Conservation (phyloP, 371 early-diverging fungal genomes). For the Zancudomyces culisetae region DNA sequence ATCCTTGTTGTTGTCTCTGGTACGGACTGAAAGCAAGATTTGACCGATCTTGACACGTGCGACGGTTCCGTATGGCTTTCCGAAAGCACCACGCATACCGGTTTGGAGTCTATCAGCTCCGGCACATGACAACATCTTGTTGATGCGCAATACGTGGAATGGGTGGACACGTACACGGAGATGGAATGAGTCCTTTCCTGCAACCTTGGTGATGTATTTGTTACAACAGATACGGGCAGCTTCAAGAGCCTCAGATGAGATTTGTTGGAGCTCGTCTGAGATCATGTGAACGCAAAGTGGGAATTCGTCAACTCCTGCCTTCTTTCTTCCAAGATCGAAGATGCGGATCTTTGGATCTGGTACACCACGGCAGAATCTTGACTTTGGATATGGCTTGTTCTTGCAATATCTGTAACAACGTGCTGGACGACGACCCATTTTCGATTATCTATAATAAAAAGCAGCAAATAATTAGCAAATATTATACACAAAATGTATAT, state of each 20-base stretch:
- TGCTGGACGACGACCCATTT: slow-evolving; percentile 98
- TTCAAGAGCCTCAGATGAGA: slow-evolving; percentile 98
- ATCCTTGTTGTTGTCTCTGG: slow-evolving; percentile 91
- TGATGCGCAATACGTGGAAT: slow-evolving; percentile 99
- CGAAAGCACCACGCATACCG: slow-evolving; percentile 99
- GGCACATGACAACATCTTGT: slow-evolving; percentile 99
- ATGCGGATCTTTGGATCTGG: slow-evolving; percentile 99
- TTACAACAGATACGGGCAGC: slow-evolving; percentile 99
- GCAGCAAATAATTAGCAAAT: background rate
- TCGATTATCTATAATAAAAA: background rate
- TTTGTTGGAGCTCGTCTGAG: slow-evolving; percentile 97
- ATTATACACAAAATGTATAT: background rate
- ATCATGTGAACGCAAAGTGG: slow-evolving; percentile 93
- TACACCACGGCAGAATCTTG: slow-evolving; percentile 99
- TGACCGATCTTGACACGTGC: slow-evolving; percentile 99
- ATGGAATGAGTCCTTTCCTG: slow-evolving; percentile 99
- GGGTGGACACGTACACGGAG: slow-evolving; percentile 99
- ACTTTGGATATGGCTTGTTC: slow-evolving; percentile 99
- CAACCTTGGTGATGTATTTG: slow-evolving; percentile 97
- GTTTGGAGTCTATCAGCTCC: slow-evolving; percentile 99
- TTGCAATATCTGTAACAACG: slow-evolving; percentile 99
- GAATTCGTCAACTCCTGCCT: slow-evolving; percentile 97
- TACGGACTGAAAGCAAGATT: slow-evolving; percentile 94
- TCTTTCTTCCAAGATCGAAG: slow-evolving; percentile 98
- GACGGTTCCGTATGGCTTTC: slow-evolving; percentile 97